Conservation (phyloP, 169 alveolate species). For the Theileria parva region DNA sequence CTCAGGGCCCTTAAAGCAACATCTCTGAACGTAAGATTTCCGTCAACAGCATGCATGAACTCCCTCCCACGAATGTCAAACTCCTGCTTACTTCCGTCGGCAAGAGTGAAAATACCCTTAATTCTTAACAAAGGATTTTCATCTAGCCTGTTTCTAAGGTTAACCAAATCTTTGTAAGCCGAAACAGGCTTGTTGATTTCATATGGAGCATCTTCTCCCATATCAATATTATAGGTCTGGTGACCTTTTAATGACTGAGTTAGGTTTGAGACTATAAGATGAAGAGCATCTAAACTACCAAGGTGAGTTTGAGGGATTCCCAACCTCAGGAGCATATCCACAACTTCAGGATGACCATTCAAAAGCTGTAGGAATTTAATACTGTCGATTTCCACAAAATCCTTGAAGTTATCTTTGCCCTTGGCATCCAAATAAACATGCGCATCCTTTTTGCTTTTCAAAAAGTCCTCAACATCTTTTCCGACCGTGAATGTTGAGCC, state of each 20-base stretch:
- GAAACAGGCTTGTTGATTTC: conserved; percentile 44
- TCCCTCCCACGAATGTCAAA: conserved; percentile 46
- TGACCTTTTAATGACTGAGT: conserved; percentile 61
- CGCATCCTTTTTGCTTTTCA: conserved; percentile 49
- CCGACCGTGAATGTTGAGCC: conserved; percentile 43
- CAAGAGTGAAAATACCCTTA: conserved; percentile 24
- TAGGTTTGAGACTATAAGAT: conserved; percentile 52
- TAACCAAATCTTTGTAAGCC: conserved; percentile 18
- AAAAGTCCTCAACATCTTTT: conserved; percentile 36
- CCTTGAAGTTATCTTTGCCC: conserved; percentile 47
- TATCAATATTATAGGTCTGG: conserved; percentile 44
- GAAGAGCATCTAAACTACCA: conserved; percentile 55
- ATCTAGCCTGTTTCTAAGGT: conserved; percentile 28
- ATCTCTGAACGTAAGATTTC: conserved; percentile 58
- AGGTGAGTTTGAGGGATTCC: conserved; percentile 66
- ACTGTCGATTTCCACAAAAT: conserved; percentile 65
- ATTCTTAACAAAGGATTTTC: conserved; percentile 38
- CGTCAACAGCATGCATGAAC: conserved; percentile 60
- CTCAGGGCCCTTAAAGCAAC: conserved; percentile 58
- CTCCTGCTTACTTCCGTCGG: conserved; percentile 47
- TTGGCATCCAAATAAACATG: conserved; percentile 61
- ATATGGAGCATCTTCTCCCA: conserved; percentile 18
- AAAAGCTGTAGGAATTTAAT: conserved; percentile 52
- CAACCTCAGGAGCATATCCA: conserved; percentile 51
- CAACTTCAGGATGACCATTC: conserved; percentile 57